Base-by-base conservation (phyloP, 73 alveolate species). In the Uronychia binucleata region DNA sequence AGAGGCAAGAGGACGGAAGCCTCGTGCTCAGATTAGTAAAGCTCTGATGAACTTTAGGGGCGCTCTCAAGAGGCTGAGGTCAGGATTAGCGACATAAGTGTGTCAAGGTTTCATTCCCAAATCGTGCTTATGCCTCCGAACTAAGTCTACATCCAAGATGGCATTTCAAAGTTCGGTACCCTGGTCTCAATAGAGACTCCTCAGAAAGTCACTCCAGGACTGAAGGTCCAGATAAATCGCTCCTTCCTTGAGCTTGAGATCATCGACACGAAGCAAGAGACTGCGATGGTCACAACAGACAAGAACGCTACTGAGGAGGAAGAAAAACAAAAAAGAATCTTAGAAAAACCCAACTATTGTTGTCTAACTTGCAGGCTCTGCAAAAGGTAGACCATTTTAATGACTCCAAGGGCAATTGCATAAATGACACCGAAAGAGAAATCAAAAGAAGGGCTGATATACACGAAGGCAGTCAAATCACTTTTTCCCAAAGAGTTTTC, bases 21-120 rank as follows among this genome's bases (percentile, higher is more conserved):
- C 5, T 46, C 19, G 19, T 46, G 5, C 67, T 46, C 67, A 46
- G 67, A 46, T 11, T 46, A 19, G 67, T 46, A 46, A 19, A 11
- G 5, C 67, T 8, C 19, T 75, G 34, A 28, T 75, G 0, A 75
- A 75, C n/a, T 11, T 29, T 75, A 29, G 81, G 81, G 57, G 8
- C 31, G 84, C 26, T 34, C 30, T 14, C n/a, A 30, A 35, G 59
- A 77, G 33, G 84, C 59, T 8, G 84, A 77, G 26, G 84, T 77
- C 25, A 67, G 84, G 11, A 77, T 77, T 33, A 77, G 74, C 1
- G 84, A 77, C 34, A 35, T 77, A 26, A 77, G 84, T 32, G 84
- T 77, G n/a, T 77, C 84, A 5, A 14, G 59, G 0, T 77, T 30
- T 31, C 84, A 77, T 26, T 77, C 75, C 30, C 30, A 77, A 75